phyloP scores from a whole-genome alignment of 129 eudicot species.

The Flaveria robusta region DNA sequence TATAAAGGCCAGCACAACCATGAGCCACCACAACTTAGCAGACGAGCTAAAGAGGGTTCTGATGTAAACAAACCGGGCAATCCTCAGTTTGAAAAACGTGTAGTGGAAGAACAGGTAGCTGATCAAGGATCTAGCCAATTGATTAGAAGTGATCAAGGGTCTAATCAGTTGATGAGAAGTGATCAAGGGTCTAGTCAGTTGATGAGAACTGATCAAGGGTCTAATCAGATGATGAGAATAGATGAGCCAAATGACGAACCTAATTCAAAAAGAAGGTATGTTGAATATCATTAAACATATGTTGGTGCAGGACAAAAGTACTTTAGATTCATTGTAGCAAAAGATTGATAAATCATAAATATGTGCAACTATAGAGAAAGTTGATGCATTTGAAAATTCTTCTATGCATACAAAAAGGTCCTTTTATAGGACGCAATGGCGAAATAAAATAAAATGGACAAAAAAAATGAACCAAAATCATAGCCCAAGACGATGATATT shows the following conservation, averaged over 20 bases:
- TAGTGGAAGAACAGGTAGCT: slow-evolving; percentile 28
- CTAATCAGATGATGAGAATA: slow-evolving; percentile 36
- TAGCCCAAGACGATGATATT: background rate
- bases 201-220: slow-evolving; percentile 3
- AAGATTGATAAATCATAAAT: background rate
- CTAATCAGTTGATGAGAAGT: slow-evolving; percentile 20
- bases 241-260: slow-evolving; percentile 71
- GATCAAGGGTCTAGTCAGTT: slow-evolving; percentile 24
- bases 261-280: slow-evolving; percentile 79
- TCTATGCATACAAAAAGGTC: background rate
- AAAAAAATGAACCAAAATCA: background rate
- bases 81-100: slow-evolving; percentile 30
- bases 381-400: background rate
- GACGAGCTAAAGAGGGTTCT: slow-evolving; percentile 53
- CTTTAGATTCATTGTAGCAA: background rate
- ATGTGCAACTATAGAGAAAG: background rate
- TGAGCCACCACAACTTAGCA: slow-evolving; percentile 56
- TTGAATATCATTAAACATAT: slow-evolving; percentile 4
- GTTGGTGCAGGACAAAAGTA: background rate
- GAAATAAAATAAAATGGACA: background rate
- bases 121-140: slow-evolving; percentile 11
- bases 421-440: background rate
- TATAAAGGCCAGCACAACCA: slow-evolving; percentile 94
- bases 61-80: slow-evolving; percentile 36
- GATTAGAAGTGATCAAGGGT: slow-evolving; percentile 32